Base-by-base conservation (phyloP, 306 rosid species). In the Sicyos baderoa region DNA sequence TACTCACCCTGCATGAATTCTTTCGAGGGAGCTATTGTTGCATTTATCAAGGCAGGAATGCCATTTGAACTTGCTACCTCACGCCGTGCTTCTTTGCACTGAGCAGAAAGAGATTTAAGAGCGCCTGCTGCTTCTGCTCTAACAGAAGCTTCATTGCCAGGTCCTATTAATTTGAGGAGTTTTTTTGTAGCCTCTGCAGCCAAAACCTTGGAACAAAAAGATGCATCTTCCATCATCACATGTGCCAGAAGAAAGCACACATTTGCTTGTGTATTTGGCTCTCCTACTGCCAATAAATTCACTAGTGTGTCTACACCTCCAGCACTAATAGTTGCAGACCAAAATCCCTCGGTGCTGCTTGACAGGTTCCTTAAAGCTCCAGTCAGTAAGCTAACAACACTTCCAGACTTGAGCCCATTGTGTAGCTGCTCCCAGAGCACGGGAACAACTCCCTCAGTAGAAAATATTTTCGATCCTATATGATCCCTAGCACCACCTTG, bases 41-140 rank as follows among this genome's bases (percentile, higher is more conserved):
- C 99, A 86, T 86, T 90, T 79, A 94, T 94, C 83, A 94, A 67
- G 73, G 91, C 82, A 84, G 99, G 97, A 70, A 94, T 94, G 74
- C 99, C 99, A 72, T 84, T 90, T 72, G 70, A 83, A 79, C 80
- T 90, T 57, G 99, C 91, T 81, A 94, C 82, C 86, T 94, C 99
- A 47, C 85, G 82, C 72, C 91, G 89, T 27, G 99, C 99, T 53
- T 94, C 99, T 86, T 94, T 90, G 87, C 90, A 84, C 80, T 84
- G 96, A 67, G 90, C 77, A 75, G 99, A 94, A 72, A 94, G 90
- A 79, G 96, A 85, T 80, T 94, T 94, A 53, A 94, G 88, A 80
- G 96, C 91, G 72, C 96, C 95, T 19, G 99, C 97, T 76, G 99
- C 96, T 85, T 94, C 97, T 82, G 99, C 97, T 84, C 99, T 90